phyloP scores from a whole-genome alignment of 371 early-diverging fungal species.

The Mortierella sp. region DNA sequence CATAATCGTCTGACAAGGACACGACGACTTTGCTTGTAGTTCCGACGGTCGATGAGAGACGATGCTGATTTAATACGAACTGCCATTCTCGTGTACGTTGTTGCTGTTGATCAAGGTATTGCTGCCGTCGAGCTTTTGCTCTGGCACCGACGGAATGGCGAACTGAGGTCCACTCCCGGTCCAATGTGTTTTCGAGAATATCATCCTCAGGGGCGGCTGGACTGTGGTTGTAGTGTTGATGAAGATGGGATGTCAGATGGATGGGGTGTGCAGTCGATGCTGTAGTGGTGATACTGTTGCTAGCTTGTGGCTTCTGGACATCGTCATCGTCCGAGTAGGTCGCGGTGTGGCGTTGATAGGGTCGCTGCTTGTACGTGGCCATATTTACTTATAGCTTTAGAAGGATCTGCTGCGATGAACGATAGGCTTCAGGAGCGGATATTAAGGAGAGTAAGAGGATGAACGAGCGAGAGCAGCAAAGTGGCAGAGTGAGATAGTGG shows the following conservation, averaged over 20 bases:
- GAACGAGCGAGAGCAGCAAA: too few species aligned
- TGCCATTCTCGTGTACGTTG: constrained; percentile 51
- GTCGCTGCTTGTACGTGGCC: constrained; percentile 52
- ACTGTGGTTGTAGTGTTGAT: constrained; percentile 1
- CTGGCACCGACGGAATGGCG: constrained; percentile 35
- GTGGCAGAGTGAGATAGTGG: too few species aligned
- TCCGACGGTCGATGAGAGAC: not conserved
- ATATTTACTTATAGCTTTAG: too few species aligned
- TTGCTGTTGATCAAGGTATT: constrained; percentile 43
- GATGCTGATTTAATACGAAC: constrained; percentile 36
- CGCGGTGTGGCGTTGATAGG: constrained; percentile 22
- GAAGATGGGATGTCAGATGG: constrained; percentile 4
- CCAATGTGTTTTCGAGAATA: constrained; percentile 33
- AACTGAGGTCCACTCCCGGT: constrained; percentile 44
- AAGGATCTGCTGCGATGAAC: too few species aligned
- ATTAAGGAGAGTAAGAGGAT: too few species aligned
- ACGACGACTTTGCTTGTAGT: constrained; percentile 17
- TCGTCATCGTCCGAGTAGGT: constrained; percentile 22
- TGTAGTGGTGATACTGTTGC: not conserved
- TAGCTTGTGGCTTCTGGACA: constrained; percentile 4
- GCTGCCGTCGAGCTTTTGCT: constrained; percentile 40
- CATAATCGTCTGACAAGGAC: constrained; percentile 37
- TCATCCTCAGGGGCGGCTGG: constrained; percentile 16
- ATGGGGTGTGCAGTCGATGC: not conserved
- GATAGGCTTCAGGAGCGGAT: too few species aligned